A percentile compares a stretch with the other conserved stretches of the same genome.
Evolutionary conservation across 371 early-diverging fungal genomes (phyloP).

Genomic region (Coemansia sp.): DNA sequence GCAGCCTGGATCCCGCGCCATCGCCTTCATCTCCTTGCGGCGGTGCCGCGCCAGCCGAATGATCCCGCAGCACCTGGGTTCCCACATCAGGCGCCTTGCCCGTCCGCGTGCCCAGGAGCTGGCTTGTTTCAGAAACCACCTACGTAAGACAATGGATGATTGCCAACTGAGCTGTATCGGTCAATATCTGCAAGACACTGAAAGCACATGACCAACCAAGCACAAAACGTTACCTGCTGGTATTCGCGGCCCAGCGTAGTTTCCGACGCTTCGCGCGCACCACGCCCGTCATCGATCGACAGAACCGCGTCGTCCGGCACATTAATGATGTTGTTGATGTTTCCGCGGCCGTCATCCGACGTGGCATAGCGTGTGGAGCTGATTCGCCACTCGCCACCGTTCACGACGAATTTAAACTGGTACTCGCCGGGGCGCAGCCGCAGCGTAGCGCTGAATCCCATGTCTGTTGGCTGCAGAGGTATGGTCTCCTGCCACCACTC

Average conservation of each 20-base stretch:
- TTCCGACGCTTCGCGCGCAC: background rate
- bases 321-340: conserved; percentile 31
- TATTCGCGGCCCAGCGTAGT: background rate
- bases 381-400: conserved; percentile 33
- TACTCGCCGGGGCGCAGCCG: conserved; percentile 32
- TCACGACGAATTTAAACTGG: conserved; percentile 45
- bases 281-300: background rate
- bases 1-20: conserved; percentile 1
- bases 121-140: conserved; percentile 15
- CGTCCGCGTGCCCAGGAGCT: conserved; percentile 11
- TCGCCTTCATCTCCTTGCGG: background rate
- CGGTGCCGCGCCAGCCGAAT: background rate
- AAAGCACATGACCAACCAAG: background rate
- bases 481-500: conserved; percentile 42
- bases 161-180: background rate
- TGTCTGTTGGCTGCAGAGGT: conserved; percentile 11
- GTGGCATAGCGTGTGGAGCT: conserved; percentile 19
- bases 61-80: background rate
- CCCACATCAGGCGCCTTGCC: conserved; percentile 2
- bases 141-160: conserved; percentile 2
- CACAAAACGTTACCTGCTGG: background rate
- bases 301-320: conserved; percentile 12
- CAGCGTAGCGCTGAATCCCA: conserved; percentile 12
- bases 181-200: conserved; percentile 1
- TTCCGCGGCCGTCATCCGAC: conserved; percentile 28